Evolutionary conservation across 2,329 filamentous ascomycete species (phyloP), one percentile per base, ranked within the genome.

Genomic region (Sordariomycetes sp.): DNA sequence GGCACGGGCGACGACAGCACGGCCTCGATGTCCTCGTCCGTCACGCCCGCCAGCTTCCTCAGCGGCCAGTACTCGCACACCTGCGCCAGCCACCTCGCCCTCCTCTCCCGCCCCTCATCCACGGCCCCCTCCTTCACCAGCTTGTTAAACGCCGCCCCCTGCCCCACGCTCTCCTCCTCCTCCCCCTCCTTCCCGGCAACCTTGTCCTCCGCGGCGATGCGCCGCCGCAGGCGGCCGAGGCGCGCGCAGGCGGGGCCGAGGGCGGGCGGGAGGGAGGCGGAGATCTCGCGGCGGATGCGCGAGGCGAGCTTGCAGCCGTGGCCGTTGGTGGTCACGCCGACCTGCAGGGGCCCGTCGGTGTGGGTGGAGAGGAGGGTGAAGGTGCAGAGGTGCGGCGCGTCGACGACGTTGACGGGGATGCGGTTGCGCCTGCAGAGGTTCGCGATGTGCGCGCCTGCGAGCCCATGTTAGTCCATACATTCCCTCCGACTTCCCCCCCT

Each of bases 51-150:
- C 1, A 99, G 80, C 20, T 89, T 83, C 62, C 85, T 86, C 28
- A 99, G 78, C 1, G 94, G 92, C 94, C 94, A 99, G 73, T 99
- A 99, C 75, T 99, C 94, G 78, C 94, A 99, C 57, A 99, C 90
- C 69, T 99, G 94, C 22, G 88, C 84, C 1, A 99, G 78, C 94
- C 94, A 99, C 59, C 94, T 83, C 78, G 96, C 92, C 56, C 94
- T 82, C 60, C 93, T 79, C 24, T 82, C 91, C 68, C 90, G 90
- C 18, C 85, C 82, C 3, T 86, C 86, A 60, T 88, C 86, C 1
- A 81, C 74, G 66, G 94, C 90, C 52, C 86, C 83, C 53, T 89
- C 86, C 0, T 79, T 82, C 7, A 97, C 80, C 3, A 99, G 77
- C 61, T 81, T 85, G 71, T 99, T 99, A 71, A 99, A 97, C 0